Evolutionary conservation across 2,329 filamentous ascomycete genomes (phyloP).

Genomic region (Pseudocercospora fijiensis): DNA sequence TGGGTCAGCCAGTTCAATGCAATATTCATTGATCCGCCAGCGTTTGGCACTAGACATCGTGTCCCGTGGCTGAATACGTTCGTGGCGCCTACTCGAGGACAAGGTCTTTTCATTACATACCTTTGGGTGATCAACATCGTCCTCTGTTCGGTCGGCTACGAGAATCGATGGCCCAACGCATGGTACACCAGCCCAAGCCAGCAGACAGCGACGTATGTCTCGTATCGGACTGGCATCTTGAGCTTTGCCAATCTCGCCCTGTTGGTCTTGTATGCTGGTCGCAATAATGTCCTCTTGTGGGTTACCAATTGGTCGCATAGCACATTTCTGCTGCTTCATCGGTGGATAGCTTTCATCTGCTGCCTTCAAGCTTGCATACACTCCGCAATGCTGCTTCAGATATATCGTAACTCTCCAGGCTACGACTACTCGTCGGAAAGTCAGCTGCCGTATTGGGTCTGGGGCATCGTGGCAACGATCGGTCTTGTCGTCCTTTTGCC

Average conservation of each 20-base stretch:
- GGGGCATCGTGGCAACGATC: slow-evolving; percentile 26
- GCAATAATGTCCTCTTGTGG: slow-evolving; percentile 53
- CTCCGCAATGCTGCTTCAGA: slow-evolving; percentile 44
- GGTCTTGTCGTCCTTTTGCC: slow-evolving; percentile 34
- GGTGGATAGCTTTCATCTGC: slow-evolving; percentile 51
- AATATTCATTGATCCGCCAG: slow-evolving; percentile 22
- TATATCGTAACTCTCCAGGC: slow-evolving; percentile 34
- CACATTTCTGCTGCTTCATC: slow-evolving; percentile 52
- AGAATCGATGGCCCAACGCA: slow-evolving; percentile 29
- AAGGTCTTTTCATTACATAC: slow-evolving; percentile 34
- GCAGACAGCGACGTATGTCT: slow-evolving; percentile 28
- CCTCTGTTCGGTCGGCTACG: slow-evolving; percentile 31
- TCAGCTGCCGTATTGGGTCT: slow-evolving; percentile 29
- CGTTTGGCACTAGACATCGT: slow-evolving; percentile 15
- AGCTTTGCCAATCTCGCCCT: slow-evolving; percentile 46
- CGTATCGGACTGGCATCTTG: slow-evolving; percentile 46
- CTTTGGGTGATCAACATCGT: slow-evolving; percentile 36
- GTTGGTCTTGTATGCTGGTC: slow-evolving; percentile 46
- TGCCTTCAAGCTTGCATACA: slow-evolving; percentile 51
- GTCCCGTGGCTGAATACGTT: slow-evolving; percentile 15
- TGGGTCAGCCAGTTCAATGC: slow-evolving; percentile 20
- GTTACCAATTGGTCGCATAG: slow-evolving; percentile 52
- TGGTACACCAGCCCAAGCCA: slow-evolving; percentile 24
- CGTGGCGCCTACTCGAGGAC: slow-evolving; percentile 30
- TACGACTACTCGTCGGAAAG: slow-evolving; percentile 18